These are phyloP conservation scores for Rhodotorula sphaerocarpa DNA, from an alignment of 768 basidiomycete genomes.

Conservation along the genomic window DNA sequence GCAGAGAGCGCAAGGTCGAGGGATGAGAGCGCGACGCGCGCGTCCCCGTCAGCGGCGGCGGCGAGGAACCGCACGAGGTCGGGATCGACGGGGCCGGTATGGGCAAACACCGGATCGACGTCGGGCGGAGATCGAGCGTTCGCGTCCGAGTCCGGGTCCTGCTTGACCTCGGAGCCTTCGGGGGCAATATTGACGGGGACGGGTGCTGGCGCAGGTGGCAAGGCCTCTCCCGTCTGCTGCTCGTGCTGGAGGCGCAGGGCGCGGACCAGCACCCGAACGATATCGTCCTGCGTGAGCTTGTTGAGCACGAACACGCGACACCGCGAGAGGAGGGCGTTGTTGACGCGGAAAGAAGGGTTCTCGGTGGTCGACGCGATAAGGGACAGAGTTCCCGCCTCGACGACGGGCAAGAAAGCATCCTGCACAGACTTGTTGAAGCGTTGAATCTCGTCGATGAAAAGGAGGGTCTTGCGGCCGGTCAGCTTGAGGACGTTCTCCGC, in stretches of 20 bases:
- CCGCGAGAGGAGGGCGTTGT: slow-evolving; percentile 35
- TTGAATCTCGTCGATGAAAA: slow-evolving; percentile 75
- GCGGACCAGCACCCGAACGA: slow-evolving; percentile 54
- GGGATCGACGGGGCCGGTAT: slow-evolving; percentile 25
- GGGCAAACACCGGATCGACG: slow-evolving; percentile 22
- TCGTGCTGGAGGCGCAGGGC: slow-evolving; percentile 43
- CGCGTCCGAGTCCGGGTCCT: background rate
- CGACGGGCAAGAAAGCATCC: slow-evolving; percentile 59
- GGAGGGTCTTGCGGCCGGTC: slow-evolving; percentile 58
- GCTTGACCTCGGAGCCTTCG: slow-evolving; percentile 11
- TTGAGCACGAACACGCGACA: slow-evolving; percentile 65
- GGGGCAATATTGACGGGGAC: too few relatives aligned
- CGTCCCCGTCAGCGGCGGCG: slow-evolving; percentile 39
- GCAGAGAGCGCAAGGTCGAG: slow-evolving; percentile 60
- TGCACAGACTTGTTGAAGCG: slow-evolving; percentile 65
- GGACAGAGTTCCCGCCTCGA: slow-evolving; percentile 70
- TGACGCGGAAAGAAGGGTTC: slow-evolving; percentile 64
- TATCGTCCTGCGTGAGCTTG: slow-evolving; percentile 58
- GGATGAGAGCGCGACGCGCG: slow-evolving; percentile 59
- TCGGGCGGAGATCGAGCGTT: background rate
- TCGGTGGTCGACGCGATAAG: slow-evolving; percentile 65
- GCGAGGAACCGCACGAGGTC: slow-evolving; percentile 33
- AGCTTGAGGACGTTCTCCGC: slow-evolving; percentile 60
- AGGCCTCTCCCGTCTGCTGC: background rate
- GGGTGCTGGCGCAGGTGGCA: background rate